Evolutionary conservation across 1,284 basidiomycete species (phyloP).

Genomic region (Rhodofomes roseus): DNA sequence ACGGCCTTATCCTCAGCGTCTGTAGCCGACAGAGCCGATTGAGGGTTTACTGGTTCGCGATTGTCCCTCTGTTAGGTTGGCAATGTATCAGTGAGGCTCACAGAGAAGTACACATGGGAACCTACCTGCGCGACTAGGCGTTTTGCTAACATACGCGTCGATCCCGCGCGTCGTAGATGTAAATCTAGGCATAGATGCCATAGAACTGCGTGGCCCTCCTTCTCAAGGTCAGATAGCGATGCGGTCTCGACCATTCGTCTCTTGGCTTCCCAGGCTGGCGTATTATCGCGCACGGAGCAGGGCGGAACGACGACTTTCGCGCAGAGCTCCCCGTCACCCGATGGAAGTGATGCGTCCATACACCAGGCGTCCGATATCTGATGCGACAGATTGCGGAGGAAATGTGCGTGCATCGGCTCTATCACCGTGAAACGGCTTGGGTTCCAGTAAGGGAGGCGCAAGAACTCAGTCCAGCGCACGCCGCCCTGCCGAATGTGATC

Average conservation of each 20-base stretch:
- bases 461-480: constrained; percentile 24
- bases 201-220: not conserved
- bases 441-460: constrained; percentile 34
- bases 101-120: not conserved
- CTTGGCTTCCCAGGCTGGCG: too few species aligned
- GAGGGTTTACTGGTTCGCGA: too few species aligned
- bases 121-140: not conserved
- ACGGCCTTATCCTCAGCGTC: too few species aligned
- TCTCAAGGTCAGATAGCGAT: too few species aligned
- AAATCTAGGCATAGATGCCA: not conserved
- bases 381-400: constrained; percentile 20
- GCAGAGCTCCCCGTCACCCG: not conserved
- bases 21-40: too few species aligned
- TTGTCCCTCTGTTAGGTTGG: not conserved
- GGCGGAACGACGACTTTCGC: not conserved
- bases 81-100: not conserved
- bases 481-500: constrained; percentile 8
- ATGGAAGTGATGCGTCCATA: constrained; percentile 15
- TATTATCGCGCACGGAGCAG: too few species aligned
- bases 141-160: not conserved
- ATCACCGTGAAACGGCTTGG: constrained; percentile 27
- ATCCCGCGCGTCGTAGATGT: not conserved
- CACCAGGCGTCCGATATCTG: constrained; percentile 27
- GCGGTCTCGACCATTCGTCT: not conserved
- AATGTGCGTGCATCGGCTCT: constrained; percentile 34